Evolutionary conservation across 805 yeast genomes (phyloP), one percentile per base, ranked within the genome.

Genomic region (Lipomyces chichibuensis): DNA sequence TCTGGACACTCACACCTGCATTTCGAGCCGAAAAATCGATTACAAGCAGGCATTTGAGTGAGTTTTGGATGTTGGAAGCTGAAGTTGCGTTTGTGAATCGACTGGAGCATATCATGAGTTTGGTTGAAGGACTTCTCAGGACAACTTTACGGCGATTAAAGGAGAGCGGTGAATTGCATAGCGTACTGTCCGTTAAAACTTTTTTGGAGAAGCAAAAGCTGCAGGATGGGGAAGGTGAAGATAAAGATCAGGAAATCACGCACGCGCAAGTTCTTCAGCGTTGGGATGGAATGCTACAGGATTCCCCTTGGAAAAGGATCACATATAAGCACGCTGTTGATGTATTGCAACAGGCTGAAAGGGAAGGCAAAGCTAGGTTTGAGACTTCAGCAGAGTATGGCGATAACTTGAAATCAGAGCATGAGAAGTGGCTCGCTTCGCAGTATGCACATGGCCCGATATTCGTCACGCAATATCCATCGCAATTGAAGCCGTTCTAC

Each of bases 21-120:
- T 95, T 95, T 76, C 82, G 99, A 70, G 98, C 99, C 0, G 99
- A 95, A 75, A 84, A 84, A 60, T 89, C 96, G 65, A 93, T 92
- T 75, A 95, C 99, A 0, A 90, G 87, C 73, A 83, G 99, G 61
- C 99, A 95, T 77, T 78, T 95, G 66, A 85, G 94, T 66, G 99
- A 95, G 77, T 95, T 95, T 77, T 95, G 98, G 98, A 93, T 95
- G 98, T 78, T 95, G 2, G 99, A 95, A 77, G 96, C 92, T 0
- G 99, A 95, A 76, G 77, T 92, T 25, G 87, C 91, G 8, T 90
- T 90, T 76, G 78, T 89, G 1, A 73, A 74, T 8, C 77, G 81
- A 14, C 84, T 93, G 6, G 74, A 75, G 2, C 89, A 88, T 67
- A 77, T 95, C 64, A 88, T 94, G 1, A 74, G 74, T 1, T 83